Base-by-base conservation (phyloP, 2,329 filamentous ascomycete species). In the Trichoderma oligosporum region DNA sequence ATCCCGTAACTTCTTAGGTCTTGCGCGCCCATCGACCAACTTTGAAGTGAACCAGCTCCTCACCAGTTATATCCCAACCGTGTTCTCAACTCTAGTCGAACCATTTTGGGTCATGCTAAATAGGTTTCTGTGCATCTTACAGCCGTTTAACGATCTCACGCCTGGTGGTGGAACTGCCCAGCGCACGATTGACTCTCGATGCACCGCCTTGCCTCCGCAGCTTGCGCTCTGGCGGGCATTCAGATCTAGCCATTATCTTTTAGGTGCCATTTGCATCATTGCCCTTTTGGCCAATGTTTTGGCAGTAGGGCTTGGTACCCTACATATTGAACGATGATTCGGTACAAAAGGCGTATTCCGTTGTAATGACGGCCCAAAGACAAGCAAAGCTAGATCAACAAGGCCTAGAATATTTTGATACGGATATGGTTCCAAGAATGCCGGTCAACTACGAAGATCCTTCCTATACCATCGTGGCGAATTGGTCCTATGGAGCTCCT, bases 41-140 rank as follows among this genome's bases (percentile, higher is more conserved):
- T 70, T 71, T 1, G 69, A 72, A 4, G 66, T 78, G 0, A 56
- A 71, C 0, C 72, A 76, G 4, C 35, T 78, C 0, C 29, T 78
- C 0, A 71, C 75, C 7, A 77, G 74, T 6, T 84, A 83, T 47
- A 66, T 84, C 0, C 82, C 82, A 0, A 84, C 80, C 0, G 70
- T 74, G 0, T 69, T 85, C 3, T 78, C 81, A 0, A 85, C 82
- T 0, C 52, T 84, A 0, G 70, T 84, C 0, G 83, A 86, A 33
- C 82, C 83, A 0, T 73, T 81, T 1, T 83, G 82, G 78, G 67
- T 82, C 0, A 63, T 84, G 0, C 57, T 86, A 0, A 85, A 82
- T 39, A 72, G 82, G 0, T 54, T 80, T 0, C 61, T 83, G 0
- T 84, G 80, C 38, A 64, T 83, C 7, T 60, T 86, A 0, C 78